A percentile compares a stretch with the other conserved stretches of the same genome.
These are phyloP conservation scores for Cladosporium colombiae DNA, from an alignment of 2,329 filamentous ascomycete genomes.

Conservation along the genomic window DNA sequence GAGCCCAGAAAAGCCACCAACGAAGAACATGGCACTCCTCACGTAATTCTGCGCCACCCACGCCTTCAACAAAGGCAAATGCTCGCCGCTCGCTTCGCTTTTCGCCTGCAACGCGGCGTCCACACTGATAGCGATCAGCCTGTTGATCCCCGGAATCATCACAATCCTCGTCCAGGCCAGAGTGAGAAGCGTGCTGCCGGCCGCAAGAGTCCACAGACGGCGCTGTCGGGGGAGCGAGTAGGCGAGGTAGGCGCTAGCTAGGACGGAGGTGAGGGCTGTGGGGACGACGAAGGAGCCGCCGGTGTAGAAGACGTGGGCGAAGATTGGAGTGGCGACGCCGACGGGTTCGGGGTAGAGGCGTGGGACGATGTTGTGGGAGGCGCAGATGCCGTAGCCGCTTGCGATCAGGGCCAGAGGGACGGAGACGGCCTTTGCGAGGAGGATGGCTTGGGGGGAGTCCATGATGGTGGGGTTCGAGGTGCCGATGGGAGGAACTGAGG, in stretches of 20 bases:
- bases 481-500: no score
- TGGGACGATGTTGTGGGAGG: constrained; percentile 25
- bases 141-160: constrained; percentile 25
- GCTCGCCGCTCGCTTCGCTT: constrained; percentile 21
- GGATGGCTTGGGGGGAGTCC: constrained; percentile 22
- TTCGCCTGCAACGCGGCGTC: constrained; percentile 21
- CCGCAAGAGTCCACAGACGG: constrained; percentile 15
- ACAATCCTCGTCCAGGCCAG: constrained; percentile 21
- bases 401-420: constrained; percentile 24
- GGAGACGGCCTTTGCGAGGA: constrained; percentile 23
- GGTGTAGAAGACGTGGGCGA: constrained; percentile 22
- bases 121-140: constrained; percentile 20
- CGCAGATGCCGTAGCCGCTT: constrained; percentile 24
- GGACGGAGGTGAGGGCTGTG: constrained; percentile 12
- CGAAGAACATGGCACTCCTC: constrained; percentile 10
- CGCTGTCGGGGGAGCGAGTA: constrained; percentile 19
- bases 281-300: constrained; percentile 24
- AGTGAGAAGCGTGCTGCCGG: constrained; percentile 7
- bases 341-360: constrained; percentile 24
- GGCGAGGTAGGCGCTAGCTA: constrained; percentile 17
- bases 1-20: constrained; percentile 4
- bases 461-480: no score
- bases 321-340: constrained; percentile 20
- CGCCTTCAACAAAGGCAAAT: constrained; percentile 20
- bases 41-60: constrained; percentile 22